Evolutionary conservation across 1,284 basidiomycete genomes (phyloP), one percentile per base, ranked within the genome.

Genomic region (Ustilago crameri): DNA sequence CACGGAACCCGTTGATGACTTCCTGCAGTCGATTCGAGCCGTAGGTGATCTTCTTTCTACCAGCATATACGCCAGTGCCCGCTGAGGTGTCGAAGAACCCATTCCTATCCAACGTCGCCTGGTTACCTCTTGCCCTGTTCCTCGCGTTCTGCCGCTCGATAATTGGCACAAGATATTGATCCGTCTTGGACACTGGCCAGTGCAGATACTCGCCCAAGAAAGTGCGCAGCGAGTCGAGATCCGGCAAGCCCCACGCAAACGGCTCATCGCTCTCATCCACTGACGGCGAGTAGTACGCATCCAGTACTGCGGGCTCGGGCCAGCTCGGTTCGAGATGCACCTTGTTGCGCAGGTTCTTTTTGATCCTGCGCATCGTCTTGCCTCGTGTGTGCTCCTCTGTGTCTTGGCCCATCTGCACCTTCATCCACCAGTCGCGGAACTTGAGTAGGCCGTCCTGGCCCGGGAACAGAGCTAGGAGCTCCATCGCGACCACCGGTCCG

Each of bases 161-260:
- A 70, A 98, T 93, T 7, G 96, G 96, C 37, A 95, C 86, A 15
- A 99, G 85, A 35, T 95, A 88, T 65, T 96, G 93, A 78, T 98
- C 94, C 0, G 94, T 92, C 85, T 98, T 98, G 35, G 84, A 84
- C 68, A 91, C 88, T 7, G 87, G 86, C 96, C 96, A 99, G 17
- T 90, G 89, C 9, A 98, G 87, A 81, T 97, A 93, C 55, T 91
- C 88, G 40, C 87, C 87, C 69, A 98, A 87, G 82, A 93, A 95
- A 37, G 92, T 95, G 23, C 81, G 72, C 38, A 82, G 24, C 51
- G 55, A 54, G 77, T 97, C 93, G 1, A 99, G 88, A 81, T 98
- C 95, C 7, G 95, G 94, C 67, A 95, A 86, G 9, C 93, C 95
- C 96, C 96, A 99, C 76, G 93, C 92, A 83, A 99, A 98, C 0